Evolutionary conservation across 1,284 basidiomycete genomes (phyloP).

Genomic region (Sparassis latifolia): DNA sequence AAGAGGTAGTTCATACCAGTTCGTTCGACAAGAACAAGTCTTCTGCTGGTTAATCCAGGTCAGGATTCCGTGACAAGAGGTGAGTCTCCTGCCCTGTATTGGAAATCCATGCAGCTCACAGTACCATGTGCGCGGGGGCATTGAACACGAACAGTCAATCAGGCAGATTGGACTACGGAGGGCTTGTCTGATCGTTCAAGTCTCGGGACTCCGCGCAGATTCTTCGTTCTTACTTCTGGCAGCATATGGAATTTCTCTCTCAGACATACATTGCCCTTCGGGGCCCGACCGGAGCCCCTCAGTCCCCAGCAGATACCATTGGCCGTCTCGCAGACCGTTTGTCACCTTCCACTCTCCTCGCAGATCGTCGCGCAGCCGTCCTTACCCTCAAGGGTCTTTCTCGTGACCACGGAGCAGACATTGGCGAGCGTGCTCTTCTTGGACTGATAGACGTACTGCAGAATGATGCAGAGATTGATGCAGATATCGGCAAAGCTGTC

Average conservation of each 20-base stretch:
- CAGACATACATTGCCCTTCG: slow-evolving; percentile 77
- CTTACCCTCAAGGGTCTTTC: slow-evolving; percentile 88
- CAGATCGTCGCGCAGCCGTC: slow-evolving; percentile 89
- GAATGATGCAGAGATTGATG: slow-evolving; percentile 83
- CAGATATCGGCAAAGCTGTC: slow-evolving; percentile 85
- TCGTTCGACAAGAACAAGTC: no score
- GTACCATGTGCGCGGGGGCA: no score
- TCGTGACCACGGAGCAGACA: slow-evolving; percentile 86
- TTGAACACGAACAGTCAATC: no score
- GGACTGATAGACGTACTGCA: slow-evolving; percentile 77
- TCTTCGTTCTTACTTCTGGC: no score
- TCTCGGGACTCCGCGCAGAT: no score
- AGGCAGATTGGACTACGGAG: no score
- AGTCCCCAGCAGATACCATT: slow-evolving; percentile 83
- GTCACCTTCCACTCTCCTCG: slow-evolving; percentile 77
- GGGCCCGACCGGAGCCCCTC: slow-evolving; percentile 70
- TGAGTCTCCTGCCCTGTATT: no score
- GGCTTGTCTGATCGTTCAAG: no score
- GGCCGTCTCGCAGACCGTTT: slow-evolving; percentile 84
- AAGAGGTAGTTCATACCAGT: no score
- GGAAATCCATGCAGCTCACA: no score
- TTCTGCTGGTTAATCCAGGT: no score
- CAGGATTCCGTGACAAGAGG: no score
- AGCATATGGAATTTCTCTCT: slow-evolving; percentile 69
- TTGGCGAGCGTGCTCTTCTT: slow-evolving; percentile 70